Conservation (phyloP, 75 land plant species). For the Azolla pinnata region DNA sequence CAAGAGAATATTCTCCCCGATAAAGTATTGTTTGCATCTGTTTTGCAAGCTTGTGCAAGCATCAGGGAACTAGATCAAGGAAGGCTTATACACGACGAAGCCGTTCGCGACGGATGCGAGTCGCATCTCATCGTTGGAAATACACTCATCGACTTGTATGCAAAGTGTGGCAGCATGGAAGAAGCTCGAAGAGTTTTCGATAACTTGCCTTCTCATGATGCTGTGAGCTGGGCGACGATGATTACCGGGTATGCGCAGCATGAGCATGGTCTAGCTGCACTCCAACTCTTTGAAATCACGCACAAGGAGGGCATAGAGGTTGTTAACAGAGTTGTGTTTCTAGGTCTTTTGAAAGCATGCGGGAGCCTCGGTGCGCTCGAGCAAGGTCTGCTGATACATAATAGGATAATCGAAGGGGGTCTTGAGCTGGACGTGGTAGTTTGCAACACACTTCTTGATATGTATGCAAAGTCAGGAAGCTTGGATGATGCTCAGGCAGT, state of each 20-base stretch:
- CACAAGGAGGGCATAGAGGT: slow-evolving; percentile 11
- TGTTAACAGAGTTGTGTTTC: slow-evolving; percentile 30
- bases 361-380: slow-evolving; percentile 20
- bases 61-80: not conserved
- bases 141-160: slow-evolving; percentile 49
- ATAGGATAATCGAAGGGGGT: slow-evolving; percentile 11
- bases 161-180: slow-evolving; percentile 37
- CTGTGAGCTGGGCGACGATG: slow-evolving; percentile 60
- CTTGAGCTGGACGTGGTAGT: slow-evolving; percentile 20
- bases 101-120: slow-evolving; percentile 23
- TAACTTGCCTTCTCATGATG: slow-evolving; percentile 35
- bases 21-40: not conserved
- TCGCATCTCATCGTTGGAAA: slow-evolving; percentile 44
- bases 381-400: slow-evolving; percentile 21
- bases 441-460: slow-evolving; percentile 37
- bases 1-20: not conserved
- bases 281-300: slow-evolving; percentile 42
- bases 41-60: slow-evolving; percentile 6
- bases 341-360: slow-evolving; percentile 34
- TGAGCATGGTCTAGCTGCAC: slow-evolving; percentile 38
- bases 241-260: slow-evolving; percentile 52
- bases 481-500: slow-evolving; percentile 29
- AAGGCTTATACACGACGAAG: not conserved
- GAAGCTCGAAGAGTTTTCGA: slow-evolving; percentile 41
- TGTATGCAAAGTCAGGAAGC: slow-evolving; percentile 46